Evolutionary conservation across 257 asterid genomes (phyloP).

Genomic region (Plantago ovata): DNA sequence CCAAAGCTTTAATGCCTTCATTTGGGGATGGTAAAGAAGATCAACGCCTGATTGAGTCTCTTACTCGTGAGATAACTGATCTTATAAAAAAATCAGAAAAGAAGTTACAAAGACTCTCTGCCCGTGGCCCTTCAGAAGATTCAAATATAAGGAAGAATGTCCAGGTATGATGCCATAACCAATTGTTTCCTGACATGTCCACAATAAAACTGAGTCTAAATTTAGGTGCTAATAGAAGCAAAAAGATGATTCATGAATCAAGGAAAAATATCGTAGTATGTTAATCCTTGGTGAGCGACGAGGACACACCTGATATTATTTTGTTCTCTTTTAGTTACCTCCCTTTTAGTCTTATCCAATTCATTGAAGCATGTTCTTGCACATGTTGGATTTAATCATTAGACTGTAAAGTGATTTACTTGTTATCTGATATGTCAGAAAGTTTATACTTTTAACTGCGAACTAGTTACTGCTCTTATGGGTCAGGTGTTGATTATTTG

Average conservation of each 20-base stretch:
- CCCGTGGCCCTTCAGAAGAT: conserved; percentile 89
- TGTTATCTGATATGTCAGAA: too few species aligned
- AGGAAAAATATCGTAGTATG: background rate
- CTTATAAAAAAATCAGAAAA: conserved; percentile 79
- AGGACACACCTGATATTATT: background rate
- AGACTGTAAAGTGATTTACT: too few species aligned
- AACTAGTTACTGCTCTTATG: too few species aligned
- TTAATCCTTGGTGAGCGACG: conserved; percentile 9
- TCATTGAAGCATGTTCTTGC: background rate
- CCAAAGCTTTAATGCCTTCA: conserved; percentile 98
- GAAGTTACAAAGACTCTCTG: conserved; percentile 67
- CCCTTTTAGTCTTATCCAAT: background rate
- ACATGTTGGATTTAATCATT: background rate
- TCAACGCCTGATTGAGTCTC: conserved; percentile 81
- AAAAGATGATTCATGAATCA: background rate
- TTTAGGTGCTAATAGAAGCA: background rate
- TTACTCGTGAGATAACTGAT: conserved; percentile 88
- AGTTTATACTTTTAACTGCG: too few species aligned
- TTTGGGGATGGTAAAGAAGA: conserved; percentile 99
- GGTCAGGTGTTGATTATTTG: too few species aligned
- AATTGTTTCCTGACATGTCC: conserved; percentile 13
- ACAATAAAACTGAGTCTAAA: conserved; percentile 6
- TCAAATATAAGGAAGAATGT: conserved; percentile 93
- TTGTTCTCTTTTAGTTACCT: conserved; percentile 4
- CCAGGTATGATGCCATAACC: conserved; percentile 60